phyloP scores from a whole-genome alignment of 208 protist species.

The Perkinsela sp. region DNA sequence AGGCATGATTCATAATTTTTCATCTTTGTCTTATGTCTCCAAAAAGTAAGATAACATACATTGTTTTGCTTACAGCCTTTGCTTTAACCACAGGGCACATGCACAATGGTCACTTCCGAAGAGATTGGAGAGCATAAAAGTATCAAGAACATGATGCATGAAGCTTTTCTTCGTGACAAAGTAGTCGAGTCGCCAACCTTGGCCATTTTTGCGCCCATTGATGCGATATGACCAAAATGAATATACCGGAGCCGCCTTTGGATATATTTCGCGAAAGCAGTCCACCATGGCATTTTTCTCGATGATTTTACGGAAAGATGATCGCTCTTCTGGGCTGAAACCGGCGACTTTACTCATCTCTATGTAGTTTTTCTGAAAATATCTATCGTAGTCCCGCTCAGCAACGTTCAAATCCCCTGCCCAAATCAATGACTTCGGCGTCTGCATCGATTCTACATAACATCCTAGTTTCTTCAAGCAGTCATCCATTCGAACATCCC shows the following conservation, averaged over 20 bases:
- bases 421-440: conserved; percentile 48
- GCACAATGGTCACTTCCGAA: conserved; percentile 60
- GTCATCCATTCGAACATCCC: conserved; percentile 26
- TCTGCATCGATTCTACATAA: neutral
- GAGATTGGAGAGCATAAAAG: conserved; percentile 38
- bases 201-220: conserved; percentile 18
- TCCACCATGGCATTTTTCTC: conserved; percentile 20
- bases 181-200: conserved; percentile 73
- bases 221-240: conserved; percentile 54
- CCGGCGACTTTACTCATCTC: conserved; percentile 63
- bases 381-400: conserved; percentile 68
- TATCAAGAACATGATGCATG: conserved; percentile 24
- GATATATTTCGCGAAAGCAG: conserved; percentile 56
- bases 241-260: conserved; percentile 23
- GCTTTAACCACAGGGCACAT: conserved; percentile 43
- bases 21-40: too few relatives aligned
- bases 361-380: conserved; percentile 38
- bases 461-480: conserved; percentile 6
- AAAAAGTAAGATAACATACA: too few relatives aligned
- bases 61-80: conserved; percentile 1
- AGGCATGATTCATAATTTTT: too few relatives aligned
- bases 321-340: conserved; percentile 65
- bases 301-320: conserved; percentile 31
- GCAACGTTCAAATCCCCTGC: conserved; percentile 73
- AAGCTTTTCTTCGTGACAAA: conserved; percentile 48